Percentiles rank a stretch among this genome's conserved stretches.
Conservation (phyloP, 2,329 filamentous ascomycete species). For the Helotiales sp. region DNA sequence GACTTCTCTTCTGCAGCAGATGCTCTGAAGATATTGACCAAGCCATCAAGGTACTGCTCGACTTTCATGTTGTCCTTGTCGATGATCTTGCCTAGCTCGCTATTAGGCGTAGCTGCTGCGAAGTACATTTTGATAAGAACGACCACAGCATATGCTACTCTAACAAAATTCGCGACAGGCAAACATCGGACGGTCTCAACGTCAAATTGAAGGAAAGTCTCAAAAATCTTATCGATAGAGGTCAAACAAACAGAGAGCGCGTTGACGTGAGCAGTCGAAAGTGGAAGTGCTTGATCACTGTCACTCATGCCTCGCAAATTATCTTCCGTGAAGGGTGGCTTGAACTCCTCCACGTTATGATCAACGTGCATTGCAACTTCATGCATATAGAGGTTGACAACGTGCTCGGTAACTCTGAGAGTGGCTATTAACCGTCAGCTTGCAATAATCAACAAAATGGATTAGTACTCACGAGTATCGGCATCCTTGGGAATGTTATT, state of each 20-base stretch:
- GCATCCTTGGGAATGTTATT: constrained; percentile 41
- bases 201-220: constrained; percentile 50
- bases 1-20: constrained; percentile 64
- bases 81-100: constrained; percentile 69
- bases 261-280: constrained; percentile 45
- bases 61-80: constrained; percentile 65
- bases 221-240: constrained; percentile 54
- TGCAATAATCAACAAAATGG: neutral
- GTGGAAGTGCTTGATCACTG: constrained; percentile 16
- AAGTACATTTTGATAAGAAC: constrained; percentile 62
- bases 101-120: constrained; percentile 59
- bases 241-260: constrained; percentile 52
- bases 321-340: constrained; percentile 36
- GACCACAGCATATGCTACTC: constrained; percentile 56
- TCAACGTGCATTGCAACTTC: constrained; percentile 60
- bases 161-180: constrained; percentile 51
- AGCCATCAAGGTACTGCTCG: constrained; percentile 66
- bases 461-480: constrained; percentile 31
- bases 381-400: constrained; percentile 57
- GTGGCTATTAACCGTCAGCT: constrained; percentile 38
- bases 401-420: constrained; percentile 51
- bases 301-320: constrained; percentile 21
- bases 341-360: constrained; percentile 53
- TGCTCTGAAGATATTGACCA: constrained; percentile 67
- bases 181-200: constrained; percentile 48